phyloP scores from a whole-genome alignment of 73 alveolate genomes.

The Effrenium voratum region DNA sequence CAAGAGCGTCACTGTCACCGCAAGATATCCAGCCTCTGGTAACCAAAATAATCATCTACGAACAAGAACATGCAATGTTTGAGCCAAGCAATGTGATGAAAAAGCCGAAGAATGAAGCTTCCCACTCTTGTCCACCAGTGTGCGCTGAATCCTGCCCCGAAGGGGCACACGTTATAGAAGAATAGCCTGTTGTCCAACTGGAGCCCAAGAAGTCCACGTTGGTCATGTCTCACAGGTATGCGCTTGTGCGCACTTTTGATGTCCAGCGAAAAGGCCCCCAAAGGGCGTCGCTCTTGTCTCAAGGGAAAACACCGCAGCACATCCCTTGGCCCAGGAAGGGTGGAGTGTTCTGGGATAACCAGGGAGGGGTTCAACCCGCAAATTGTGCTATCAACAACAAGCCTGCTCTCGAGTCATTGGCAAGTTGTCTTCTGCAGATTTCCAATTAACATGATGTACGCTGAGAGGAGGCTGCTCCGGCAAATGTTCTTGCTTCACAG shows the following conservation, averaged over 20 bases:
- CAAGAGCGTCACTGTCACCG: not conserved
- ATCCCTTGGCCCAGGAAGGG: constrained; percentile 6
- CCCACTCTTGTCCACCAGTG: not conserved
- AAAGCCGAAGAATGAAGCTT: not conserved
- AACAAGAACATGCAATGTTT: not conserved
- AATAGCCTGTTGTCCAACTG: not conserved
- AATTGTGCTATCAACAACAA: too few species aligned
- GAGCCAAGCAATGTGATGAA: not conserved
- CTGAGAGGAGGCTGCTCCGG: too few species aligned
- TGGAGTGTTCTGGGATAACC: not conserved
- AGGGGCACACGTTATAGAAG: not conserved
- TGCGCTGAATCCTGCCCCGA: not conserved
- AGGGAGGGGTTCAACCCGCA: too few species aligned
- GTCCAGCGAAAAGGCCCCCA: not conserved
- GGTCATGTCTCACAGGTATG: not conserved
- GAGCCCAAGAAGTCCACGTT: not conserved
- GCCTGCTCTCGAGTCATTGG: too few species aligned
- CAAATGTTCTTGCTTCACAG: too few species aligned
- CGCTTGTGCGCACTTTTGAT: not conserved
- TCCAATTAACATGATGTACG: too few species aligned
- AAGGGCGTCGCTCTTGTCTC: not conserved
- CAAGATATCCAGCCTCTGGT: not conserved
- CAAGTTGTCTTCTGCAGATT: too few species aligned
- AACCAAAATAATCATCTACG: not conserved
- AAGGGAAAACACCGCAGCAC: not conserved